Evolutionary conservation across 331 rosid species (phyloP).

Genomic region (Erythrophleum ivorense): DNA sequence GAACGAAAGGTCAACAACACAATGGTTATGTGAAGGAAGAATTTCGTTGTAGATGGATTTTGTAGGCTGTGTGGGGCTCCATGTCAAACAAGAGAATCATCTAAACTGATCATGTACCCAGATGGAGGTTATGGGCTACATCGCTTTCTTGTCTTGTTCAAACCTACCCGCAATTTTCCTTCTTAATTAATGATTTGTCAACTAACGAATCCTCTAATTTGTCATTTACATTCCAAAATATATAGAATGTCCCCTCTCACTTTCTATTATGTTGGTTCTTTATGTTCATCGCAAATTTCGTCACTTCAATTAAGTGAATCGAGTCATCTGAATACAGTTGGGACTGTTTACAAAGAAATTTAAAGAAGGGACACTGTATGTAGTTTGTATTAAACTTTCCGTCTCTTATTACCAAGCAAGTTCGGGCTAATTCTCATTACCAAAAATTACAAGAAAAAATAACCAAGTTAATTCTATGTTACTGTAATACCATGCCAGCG

Average conservation of each 20-base stretch:
- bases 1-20: conserved; percentile 37
- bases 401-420: neutral
- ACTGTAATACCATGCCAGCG: neutral
- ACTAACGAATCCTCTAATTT: conserved; percentile 34
- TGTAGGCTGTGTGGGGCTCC: conserved; percentile 61
- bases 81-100: conserved; percentile 37
- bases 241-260: conserved; percentile 22
- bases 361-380: neutral
- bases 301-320: conserved; percentile 7
- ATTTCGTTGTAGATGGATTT: conserved; percentile 39
- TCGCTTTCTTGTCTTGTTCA: conserved; percentile 3
- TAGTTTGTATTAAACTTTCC: neutral
- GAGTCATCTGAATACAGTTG: conserved; percentile 23
- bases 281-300: conserved; percentile 8
- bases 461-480: neutral
- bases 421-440: neutral
- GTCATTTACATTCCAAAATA: conserved; percentile 29
- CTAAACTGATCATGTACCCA: neutral
- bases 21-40: conserved; percentile 46
- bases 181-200: conserved; percentile 41
- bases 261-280: conserved; percentile 11
- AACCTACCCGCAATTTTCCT: conserved; percentile 30
- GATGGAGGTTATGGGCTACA: neutral
- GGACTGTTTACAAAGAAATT: neutral
- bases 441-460: neutral